These are phyloP conservation scores for Fusarium udum DNA, from an alignment of 2,329 filamentous ascomycete genomes.

Conservation along the genomic window DNA sequence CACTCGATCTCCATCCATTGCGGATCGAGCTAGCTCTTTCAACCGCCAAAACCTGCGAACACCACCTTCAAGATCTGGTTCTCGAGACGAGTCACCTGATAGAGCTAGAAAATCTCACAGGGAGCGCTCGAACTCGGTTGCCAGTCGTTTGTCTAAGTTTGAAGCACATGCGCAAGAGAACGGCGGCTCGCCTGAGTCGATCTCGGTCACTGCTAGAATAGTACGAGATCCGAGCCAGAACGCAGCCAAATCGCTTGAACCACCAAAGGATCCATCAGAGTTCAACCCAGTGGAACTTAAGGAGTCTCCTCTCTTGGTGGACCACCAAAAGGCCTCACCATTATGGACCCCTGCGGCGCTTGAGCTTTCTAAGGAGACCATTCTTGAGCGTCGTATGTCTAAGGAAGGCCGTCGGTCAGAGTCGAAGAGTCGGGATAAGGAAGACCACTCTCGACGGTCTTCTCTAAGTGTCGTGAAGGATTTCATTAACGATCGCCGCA, in stretches of 20 bases:
- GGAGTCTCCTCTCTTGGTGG: constrained; percentile 67
- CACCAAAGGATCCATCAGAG: constrained; percentile 54
- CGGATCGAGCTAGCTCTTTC: constrained; percentile 55
- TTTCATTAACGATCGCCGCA: constrained; percentile 68
- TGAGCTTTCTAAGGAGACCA: constrained; percentile 53
- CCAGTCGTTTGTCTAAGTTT: constrained; percentile 65
- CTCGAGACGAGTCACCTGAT: constrained; percentile 59
- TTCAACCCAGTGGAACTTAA: constrained; percentile 62
- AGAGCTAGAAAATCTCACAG: constrained; percentile 48
- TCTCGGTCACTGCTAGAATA: constrained; percentile 90
- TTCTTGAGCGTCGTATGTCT: constrained; percentile 60
- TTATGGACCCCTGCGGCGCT: constrained; percentile 42
- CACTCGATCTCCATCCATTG: constrained; percentile 57
- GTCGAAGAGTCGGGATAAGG: constrained; percentile 49
- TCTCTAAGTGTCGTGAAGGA: constrained; percentile 68
- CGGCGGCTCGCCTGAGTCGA: constrained; percentile 61
- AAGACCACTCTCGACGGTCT: constrained; percentile 60
- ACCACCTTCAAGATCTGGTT: constrained; percentile 51
- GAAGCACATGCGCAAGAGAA: constrained; percentile 49
- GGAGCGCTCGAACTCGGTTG: constrained; percentile 63
- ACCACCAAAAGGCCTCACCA: constrained; percentile 57
- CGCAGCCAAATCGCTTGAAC: constrained; percentile 53
- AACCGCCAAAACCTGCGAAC: constrained; percentile 43
- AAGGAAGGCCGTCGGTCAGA: constrained; percentile 50
- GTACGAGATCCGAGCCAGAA: constrained; percentile 69